Base-by-base conservation (phyloP, 2,329 filamentous ascomycete species). In the Exophiala lecanii-corni region DNA sequence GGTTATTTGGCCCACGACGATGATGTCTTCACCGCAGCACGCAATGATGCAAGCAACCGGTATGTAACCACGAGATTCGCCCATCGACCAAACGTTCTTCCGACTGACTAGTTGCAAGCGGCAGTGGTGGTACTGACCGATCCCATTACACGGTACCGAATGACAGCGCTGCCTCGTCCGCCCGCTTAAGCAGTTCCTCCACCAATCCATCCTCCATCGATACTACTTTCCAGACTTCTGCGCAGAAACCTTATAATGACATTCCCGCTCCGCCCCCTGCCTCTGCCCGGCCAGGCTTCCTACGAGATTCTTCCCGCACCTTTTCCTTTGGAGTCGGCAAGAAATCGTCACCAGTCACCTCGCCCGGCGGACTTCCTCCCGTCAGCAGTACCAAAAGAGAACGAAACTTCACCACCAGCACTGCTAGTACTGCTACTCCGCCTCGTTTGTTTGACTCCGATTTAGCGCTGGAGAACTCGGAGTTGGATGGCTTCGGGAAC, bases 171-270 rank as follows among this genome's bases (percentile, higher is more conserved):
- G 65, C 69, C 21, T 62, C 59, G 9, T 76, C 74, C 30, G 69
- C 70, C 32, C 71, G 73, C 34, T 67, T 72, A 50, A 77, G 73
- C 58, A 76, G 72, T 20, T 72, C 74, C 5, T 76, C 74, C 5
- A 76, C 74, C 5, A 62, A 75, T 28, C 75, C 74, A 26, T 76
- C 73, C 15, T 76, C 73, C n/a, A 64, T 73, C 9, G 75, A 77
- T 49, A 56, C 63, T 5, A 59, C 63, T 60, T 58, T 55, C 39
- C 64, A 57, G 44, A 57, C 59, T 54, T 59, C 60, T 43, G 47
- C 41, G 23, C 59, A 59, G 31, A 63, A 59, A 59, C 64, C 59
- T 45, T 56, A 63, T 16, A 63, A 68, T 40, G 66, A 66, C 49
- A 62, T 69, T 31, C 61, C 70, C 31, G 57, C 65, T 31, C 66